Evolutionary conservation across 257 asterid genomes (phyloP), one percentile per base, ranked within the genome.

Genomic region (Pogostemon cablin): DNA sequence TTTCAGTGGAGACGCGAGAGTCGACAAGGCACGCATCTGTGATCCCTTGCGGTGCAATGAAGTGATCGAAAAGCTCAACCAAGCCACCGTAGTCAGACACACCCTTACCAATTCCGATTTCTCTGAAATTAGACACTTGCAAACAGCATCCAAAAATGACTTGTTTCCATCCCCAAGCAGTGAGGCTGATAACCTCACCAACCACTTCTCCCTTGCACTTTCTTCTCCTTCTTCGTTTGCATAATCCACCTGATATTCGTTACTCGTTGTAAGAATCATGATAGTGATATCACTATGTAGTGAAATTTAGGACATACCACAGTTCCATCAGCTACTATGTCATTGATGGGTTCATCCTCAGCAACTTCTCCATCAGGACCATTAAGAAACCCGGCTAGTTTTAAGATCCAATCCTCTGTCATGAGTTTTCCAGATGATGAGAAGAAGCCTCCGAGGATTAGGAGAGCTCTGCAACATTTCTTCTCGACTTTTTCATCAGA

Each of bases 371-470:
- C 80, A 53, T 67, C 91, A 2, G 87, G 93, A 38, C 96, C 84
- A 42, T 77, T 84, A 62, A 86, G 95, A 80, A 87, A 87, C 1
- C 97, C 96, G 4, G 90, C 85, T 63, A 79, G 81, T 72, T 86
- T 86, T 34, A 91, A 78, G 73, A 87, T 81, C 95, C 95, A 87
- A 81, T 91, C 96, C 82, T 91, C 96, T 9, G 95, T 91, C 97
- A 89, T 87, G 57, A 89, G 85, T 77, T 91, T 91, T 66, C 96
- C 95, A 2, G 85, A 82, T 12, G 77, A 81, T 3, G 97, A 89
- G 78, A 89, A 86, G 82, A 80, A 71, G 68, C 96, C 95, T 70
- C 97, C 97, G 2, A 91, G 82, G 53, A 85, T 72, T 52, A 91
- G 85, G 78, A 91, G 96, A 42, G 89, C 88, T 72, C 80, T 81